Evolutionary conservation across 2,329 filamentous ascomycete genomes (phyloP).

Genomic region (Alternaria alternata): DNA sequence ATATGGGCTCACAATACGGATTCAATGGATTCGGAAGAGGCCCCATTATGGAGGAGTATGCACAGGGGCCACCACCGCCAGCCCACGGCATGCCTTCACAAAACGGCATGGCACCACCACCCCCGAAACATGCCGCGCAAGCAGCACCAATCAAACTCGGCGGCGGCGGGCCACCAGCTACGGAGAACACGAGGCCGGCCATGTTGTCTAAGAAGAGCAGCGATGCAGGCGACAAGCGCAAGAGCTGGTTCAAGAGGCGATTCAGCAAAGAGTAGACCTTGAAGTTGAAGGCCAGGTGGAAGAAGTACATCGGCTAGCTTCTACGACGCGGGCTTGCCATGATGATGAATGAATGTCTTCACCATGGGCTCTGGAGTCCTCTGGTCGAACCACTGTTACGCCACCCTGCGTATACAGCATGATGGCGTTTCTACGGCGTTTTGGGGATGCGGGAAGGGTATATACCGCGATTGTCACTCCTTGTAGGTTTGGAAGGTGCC

Average conservation of each 20-base stretch:
- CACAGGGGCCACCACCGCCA: slow-evolving; percentile 21
- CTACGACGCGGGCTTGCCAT: slow-evolving; percentile 9
- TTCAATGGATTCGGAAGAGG: slow-evolving; percentile 61
- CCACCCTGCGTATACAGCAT: slow-evolving; percentile 9
- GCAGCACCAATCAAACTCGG: slow-evolving; percentile 38
- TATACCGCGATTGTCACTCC: slow-evolving; percentile 26
- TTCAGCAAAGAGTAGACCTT: slow-evolving; percentile 71
- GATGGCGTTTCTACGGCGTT: slow-evolving; percentile 25
- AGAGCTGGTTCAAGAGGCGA: slow-evolving; percentile 86
- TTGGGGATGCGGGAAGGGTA: slow-evolving; percentile 10
- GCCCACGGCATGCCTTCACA: slow-evolving; percentile 11
- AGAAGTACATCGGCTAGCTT: slow-evolving; percentile 2
- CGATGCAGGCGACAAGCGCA: slow-evolving; percentile 67
- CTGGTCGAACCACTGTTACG: slow-evolving; percentile 18
- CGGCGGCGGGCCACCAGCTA: slow-evolving; percentile 19
- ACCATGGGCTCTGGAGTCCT: slow-evolving; percentile 3
- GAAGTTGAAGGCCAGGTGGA: neutral
- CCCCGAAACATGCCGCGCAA: slow-evolving; percentile 29
- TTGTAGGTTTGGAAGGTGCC: slow-evolving; percentile 21
- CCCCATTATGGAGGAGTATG: slow-evolving; percentile 54
- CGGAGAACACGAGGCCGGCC: slow-evolving; percentile 22
- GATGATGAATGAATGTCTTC: slow-evolving; percentile 18
- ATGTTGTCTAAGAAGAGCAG: slow-evolving; percentile 35
- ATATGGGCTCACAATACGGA: slow-evolving; percentile 63
- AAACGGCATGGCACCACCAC: slow-evolving; percentile 19